These are phyloP conservation scores for Yamadazyma songkhlaensis DNA, from an alignment of 1,139 yeast species.

Conservation along the genomic window DNA sequence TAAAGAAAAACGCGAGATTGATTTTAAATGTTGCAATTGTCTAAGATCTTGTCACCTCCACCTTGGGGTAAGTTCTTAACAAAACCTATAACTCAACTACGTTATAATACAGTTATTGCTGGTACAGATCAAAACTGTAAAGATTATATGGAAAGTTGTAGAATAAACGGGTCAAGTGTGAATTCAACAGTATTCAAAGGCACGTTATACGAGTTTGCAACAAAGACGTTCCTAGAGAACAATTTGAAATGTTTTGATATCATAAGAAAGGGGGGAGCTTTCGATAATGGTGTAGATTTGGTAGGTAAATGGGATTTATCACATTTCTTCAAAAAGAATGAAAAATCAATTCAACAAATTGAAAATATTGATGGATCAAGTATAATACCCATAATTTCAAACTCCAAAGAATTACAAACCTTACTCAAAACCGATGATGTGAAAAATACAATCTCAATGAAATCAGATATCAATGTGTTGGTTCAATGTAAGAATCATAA, in stretches of 20 bases:
- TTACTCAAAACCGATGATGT: slow-evolving; percentile 7
- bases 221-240: slow-evolving; percentile 44
- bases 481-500: slow-evolving; percentile 60
- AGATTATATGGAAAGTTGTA: slow-evolving; percentile 31
- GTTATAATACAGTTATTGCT: neutral
- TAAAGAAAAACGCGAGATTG: neutral
- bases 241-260: slow-evolving; percentile 43
- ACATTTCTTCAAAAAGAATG: slow-evolving; percentile 20
- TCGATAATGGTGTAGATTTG: slow-evolving; percentile 73
- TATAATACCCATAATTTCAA: slow-evolving; percentile 15
- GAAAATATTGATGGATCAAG: neutral
- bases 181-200: slow-evolving; percentile 60
- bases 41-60: too few relatives aligned
- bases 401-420: slow-evolving; percentile 15
- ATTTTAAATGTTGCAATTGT: too few relatives aligned
- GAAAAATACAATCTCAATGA: slow-evolving; percentile 18
- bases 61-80: too few relatives aligned
- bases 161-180: slow-evolving; percentile 18
- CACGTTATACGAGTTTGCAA: slow-evolving; percentile 62
- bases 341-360: slow-evolving; percentile 6
- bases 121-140: slow-evolving; percentile 1
- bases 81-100: neutral
- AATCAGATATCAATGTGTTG: slow-evolving; percentile 31
- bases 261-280: slow-evolving; percentile 57
- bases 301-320: slow-evolving; percentile 57